Conservation (phyloP, 306 rosid species). For the Vachellia pachyceras region DNA sequence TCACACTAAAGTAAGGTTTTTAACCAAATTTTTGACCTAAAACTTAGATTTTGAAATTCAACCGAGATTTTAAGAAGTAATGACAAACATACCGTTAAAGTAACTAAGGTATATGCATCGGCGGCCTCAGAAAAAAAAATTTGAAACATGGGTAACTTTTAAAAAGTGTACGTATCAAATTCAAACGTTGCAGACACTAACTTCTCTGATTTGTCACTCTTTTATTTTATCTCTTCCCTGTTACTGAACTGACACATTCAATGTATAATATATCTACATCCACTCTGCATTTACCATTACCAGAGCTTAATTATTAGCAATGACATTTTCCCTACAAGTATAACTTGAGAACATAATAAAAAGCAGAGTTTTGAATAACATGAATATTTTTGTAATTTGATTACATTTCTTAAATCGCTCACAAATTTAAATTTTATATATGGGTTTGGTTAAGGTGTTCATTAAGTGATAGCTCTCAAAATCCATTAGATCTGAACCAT, state of each 20-base stretch:
- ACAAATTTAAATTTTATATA: not conserved
- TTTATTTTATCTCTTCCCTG: not conserved
- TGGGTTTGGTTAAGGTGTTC: too few relatives aligned
- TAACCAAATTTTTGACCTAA: too few relatives aligned
- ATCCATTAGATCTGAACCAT: too few relatives aligned
- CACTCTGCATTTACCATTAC: not conserved
- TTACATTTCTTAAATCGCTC: not conserved
- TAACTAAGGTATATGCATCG: too few relatives aligned
- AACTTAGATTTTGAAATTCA: too few relatives aligned
- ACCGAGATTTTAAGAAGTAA: too few relatives aligned
- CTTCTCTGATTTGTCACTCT: too few relatives aligned
- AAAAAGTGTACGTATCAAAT: not conserved
- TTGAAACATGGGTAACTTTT: not conserved
- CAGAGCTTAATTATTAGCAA: not conserved
- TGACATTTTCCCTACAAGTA: not conserved
- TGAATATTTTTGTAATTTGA: not conserved
- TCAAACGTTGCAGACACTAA: not conserved
- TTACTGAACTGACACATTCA: not conserved
- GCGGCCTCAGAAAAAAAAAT: too few relatives aligned
- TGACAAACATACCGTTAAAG: too few relatives aligned
- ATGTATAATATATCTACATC: not conserved
- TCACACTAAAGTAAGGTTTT: too few relatives aligned
- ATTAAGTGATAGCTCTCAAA: too few relatives aligned
- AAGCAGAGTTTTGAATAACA: not conserved
- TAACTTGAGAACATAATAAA: not conserved